Evolutionary conservation across 805 yeast species (phyloP).

Genomic region (Candida sakaeoensis): DNA sequence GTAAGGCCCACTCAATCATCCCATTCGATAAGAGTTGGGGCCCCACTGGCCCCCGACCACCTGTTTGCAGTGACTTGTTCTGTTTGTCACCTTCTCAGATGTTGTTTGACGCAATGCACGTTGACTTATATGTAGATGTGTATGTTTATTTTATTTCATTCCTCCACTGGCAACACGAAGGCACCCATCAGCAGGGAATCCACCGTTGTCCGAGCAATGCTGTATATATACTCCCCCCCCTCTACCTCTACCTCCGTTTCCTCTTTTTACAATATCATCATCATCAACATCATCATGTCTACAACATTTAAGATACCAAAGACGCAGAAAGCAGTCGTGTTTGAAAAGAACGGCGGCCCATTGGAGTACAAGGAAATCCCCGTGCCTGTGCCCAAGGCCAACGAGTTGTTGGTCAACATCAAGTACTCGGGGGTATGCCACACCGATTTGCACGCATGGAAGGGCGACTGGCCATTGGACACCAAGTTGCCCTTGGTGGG

Average conservation of each 20-base stretch:
- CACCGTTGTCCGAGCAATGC: neutral
- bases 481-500: constrained; percentile 46
- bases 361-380: constrained; percentile 39
- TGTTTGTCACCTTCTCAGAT: neutral
- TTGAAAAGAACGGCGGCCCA: constrained; percentile 41
- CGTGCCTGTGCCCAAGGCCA: constrained; percentile 39
- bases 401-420: constrained; percentile 40
- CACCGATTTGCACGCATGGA: constrained; percentile 47
- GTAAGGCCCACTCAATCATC: too few relatives aligned
- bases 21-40: too few relatives aligned
- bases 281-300: constrained; percentile 13
- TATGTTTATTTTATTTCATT: too few relatives aligned
- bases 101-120: neutral
- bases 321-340: constrained; percentile 42
- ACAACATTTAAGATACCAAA: constrained; percentile 27
- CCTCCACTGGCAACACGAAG: too few relatives aligned
- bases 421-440: constrained; percentile 47
- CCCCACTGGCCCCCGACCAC: too few relatives aligned
- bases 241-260: neutral
- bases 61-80: neutral
- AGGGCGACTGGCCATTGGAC: constrained; percentile 45
- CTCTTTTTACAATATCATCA: neutral
- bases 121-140: neutral
- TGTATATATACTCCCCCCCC: neutral
- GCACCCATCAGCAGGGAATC: too few relatives aligned